Percentiles rank a stretch among this genome's conserved stretches.
Conservation (phyloP, 2,329 filamentous ascomycete species). For the Lojkania enalia region DNA sequence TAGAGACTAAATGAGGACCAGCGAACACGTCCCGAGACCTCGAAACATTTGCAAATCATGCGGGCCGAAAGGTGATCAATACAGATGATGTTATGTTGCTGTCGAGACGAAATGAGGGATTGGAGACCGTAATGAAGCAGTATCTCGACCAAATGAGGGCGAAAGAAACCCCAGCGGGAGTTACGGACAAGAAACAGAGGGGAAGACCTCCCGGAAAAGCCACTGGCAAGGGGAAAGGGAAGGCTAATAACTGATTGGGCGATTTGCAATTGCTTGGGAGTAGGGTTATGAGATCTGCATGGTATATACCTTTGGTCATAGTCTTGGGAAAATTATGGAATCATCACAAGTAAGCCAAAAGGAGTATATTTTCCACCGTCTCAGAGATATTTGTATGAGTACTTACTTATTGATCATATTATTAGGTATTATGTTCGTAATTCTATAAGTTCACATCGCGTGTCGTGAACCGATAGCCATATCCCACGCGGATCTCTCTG, state of each 20-base stretch:
- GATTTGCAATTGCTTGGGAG: too few relatives aligned
- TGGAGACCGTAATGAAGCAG: conserved; percentile 73
- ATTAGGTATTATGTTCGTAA: conserved; percentile 1
- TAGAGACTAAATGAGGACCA: conserved; percentile 11
- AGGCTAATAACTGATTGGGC: too few relatives aligned
- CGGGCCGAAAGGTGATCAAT: conserved; percentile 76
- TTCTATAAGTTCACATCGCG: not conserved
- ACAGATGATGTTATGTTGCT: conserved; percentile 88
- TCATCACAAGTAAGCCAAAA: too few relatives aligned
- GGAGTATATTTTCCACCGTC: too few relatives aligned
- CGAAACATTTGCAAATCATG: conserved; percentile 68
- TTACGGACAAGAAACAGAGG: conserved; percentile 22
- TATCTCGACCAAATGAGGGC: conserved; percentile 60
- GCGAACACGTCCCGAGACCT: conserved; percentile 58
- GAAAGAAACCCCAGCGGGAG: conserved; percentile 16
- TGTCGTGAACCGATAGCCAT: not conserved
- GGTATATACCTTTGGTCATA: too few relatives aligned
- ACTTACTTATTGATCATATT: not conserved
- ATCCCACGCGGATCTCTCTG: conserved; percentile 13
- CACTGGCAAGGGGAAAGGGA: conserved; percentile 10
- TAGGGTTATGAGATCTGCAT: too few relatives aligned
- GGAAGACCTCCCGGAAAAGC: conserved; percentile 22
- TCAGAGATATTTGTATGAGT: not conserved
- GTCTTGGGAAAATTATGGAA: too few relatives aligned
- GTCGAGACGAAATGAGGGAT: conserved; percentile 80